phyloP scores from a whole-genome alignment of 2,329 filamentous ascomycete genomes.

The Penicillium sp. region DNA sequence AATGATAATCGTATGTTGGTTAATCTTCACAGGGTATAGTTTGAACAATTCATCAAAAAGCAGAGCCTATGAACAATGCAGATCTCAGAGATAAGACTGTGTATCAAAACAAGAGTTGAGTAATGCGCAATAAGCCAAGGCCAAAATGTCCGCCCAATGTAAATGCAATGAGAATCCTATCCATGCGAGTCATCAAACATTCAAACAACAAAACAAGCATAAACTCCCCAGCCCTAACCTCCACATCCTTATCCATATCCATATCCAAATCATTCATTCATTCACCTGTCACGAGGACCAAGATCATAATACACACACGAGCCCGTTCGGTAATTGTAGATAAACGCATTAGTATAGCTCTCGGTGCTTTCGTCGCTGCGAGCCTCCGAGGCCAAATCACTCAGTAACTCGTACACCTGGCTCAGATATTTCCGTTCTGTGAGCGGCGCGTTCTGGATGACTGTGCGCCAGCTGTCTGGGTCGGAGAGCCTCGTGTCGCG shows the following conservation, averaged over 20 bases:
- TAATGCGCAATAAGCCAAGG: constrained; percentile 6
- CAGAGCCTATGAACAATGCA: background rate
- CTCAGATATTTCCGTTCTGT: constrained; percentile 79
- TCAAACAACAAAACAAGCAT: background rate
- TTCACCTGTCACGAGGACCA: constrained; percentile 34
- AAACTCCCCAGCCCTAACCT: background rate
- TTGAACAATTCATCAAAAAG: no score
- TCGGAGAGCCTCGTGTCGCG: constrained; percentile 74
- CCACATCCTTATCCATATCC: background rate
- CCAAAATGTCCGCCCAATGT: constrained; percentile 6
- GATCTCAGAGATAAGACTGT: background rate
- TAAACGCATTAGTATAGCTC: constrained; percentile 70
- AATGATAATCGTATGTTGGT: no score
- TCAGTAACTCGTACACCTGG: constrained; percentile 77
- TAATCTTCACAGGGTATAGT: no score
- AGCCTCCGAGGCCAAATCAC: constrained; percentile 58
- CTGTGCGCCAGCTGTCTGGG: constrained; percentile 76
- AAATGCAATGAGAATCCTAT: constrained; percentile 4
- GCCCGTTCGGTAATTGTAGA: constrained; percentile 89
- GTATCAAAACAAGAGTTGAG: constrained; percentile 9
- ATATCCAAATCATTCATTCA: constrained; percentile 7
- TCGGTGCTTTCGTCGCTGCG: constrained; percentile 51
- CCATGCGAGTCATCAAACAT: constrained; percentile 2
- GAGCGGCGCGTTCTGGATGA: constrained; percentile 75
- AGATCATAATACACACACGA: constrained; percentile 86